Base-by-base conservation (phyloP, 23 red algal genomes). In the Porphyridium purpureum region DNA sequence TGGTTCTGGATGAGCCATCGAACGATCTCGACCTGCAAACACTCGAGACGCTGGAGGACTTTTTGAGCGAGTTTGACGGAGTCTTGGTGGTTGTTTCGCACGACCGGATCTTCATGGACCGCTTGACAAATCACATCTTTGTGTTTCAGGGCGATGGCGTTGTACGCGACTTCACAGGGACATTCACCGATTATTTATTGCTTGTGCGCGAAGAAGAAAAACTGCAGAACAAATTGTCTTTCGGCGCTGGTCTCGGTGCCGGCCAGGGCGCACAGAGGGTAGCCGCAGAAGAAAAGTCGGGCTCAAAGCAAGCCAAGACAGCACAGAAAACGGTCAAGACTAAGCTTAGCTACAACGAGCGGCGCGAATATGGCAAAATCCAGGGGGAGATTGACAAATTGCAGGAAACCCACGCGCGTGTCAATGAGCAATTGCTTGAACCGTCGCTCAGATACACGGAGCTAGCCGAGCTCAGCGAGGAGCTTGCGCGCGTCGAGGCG, bases 1-100 rank as follows among this genome's bases (percentile, higher is more conserved):
- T 84, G 21, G 35, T 72, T 0, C 58, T 84, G 32, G 79, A 84
- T 31, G 79, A 84, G 62, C 57, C 74, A 31, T 75, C 79, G n/a
- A 84, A 84, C 33, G 79, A 84, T 35, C 56, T 84, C n/a, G 79
- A 84, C 49, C 27, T 84, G 25, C 49, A 74, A 62, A 84, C 79
- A 30, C 44, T 84, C 40, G 61, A 53, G 40, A 65, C 67, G 79
- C 48, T 84, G 27, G 79, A 84, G 40, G 62, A 84, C 27, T 30
- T 84, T 24, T 36, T 84, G 26, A 32, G 35, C 17, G 59, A 66
- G 33, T 74, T 65, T 50, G 35, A 34, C 21, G 79, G 79, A 8
- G 54, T 61, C 11, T 29, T 92, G 56, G 66, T 92, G 20, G 9
- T 92, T 2, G 75, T 76, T 29, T 73, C 64, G 27, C 84, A 92